Percentiles rank a stretch among this genome's conserved stretches.
Evolutionary conservation across 257 asterid species (phyloP).

Genomic region (Solanum clarkiae): DNA sequence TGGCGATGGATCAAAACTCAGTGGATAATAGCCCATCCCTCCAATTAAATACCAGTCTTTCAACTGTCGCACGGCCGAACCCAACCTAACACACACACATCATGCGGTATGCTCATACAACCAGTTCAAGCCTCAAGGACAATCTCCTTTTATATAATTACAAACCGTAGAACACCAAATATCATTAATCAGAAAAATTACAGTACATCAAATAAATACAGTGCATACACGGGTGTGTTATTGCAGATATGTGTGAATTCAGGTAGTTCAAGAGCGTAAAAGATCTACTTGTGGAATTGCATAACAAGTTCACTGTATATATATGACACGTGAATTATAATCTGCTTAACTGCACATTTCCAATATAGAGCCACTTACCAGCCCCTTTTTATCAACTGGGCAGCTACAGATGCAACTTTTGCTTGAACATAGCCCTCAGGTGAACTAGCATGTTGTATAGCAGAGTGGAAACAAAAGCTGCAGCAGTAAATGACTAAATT

Average conservation of each 20-base stretch:
- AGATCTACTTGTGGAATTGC: not conserved
- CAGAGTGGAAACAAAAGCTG: slow-evolving; percentile 77
- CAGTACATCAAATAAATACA: not conserved
- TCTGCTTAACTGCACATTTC: not conserved
- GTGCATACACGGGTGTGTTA: not conserved
- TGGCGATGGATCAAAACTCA: not conserved
- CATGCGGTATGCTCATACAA: not conserved
- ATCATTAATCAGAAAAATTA: not conserved
- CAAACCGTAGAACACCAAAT: not conserved
- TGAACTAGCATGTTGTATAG: slow-evolving; percentile 61
- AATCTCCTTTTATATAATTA: not conserved
- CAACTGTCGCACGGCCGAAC: not conserved
- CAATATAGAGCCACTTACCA: slow-evolving; percentile 50
- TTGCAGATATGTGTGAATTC: not conserved
- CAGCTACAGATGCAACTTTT: slow-evolving; percentile 86
- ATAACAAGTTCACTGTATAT: not conserved
- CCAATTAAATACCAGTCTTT: not conserved
- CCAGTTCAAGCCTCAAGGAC: not conserved
- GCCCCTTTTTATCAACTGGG: slow-evolving; percentile 91
- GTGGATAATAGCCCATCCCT: not conserved
- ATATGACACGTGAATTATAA: not conserved
- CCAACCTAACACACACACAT: not conserved
- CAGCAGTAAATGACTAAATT: slow-evolving; percentile 33
- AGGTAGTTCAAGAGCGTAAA: not conserved
- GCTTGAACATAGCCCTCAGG: slow-evolving; percentile 73